Conservation (phyloP, 306 rosid species). For the Fragaria ananassa region DNA sequence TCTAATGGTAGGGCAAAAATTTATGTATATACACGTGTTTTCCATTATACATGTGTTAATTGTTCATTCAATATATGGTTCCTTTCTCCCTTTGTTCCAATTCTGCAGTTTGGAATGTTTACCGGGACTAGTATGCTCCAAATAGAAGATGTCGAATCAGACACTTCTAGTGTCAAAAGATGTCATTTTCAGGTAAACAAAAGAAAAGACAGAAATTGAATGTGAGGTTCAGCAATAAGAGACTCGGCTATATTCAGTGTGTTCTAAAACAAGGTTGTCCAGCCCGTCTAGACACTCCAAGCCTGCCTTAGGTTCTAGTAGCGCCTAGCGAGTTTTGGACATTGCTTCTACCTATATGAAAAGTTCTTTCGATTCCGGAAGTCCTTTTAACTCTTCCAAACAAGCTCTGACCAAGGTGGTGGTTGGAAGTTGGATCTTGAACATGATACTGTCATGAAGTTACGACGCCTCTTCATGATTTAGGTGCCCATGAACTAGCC, state of each 20-base stretch:
- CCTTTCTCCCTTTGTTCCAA: not conserved
- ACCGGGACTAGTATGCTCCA: not conserved
- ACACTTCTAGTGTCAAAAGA: not conserved
- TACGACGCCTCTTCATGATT: too few relatives aligned
- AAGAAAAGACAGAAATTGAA: not conserved
- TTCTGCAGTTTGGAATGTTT: not conserved
- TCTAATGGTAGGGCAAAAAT: conserved; percentile 18
- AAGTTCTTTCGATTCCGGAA: too few relatives aligned
- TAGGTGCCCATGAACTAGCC: too few relatives aligned
- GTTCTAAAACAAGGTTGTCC: too few relatives aligned
- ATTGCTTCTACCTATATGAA: too few relatives aligned
- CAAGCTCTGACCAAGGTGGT: too few relatives aligned
- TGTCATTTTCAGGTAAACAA: not conserved
- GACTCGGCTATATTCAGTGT: not conserved
- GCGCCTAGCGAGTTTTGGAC: too few relatives aligned
- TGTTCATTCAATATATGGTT: conserved; percentile 1
- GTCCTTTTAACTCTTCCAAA: too few relatives aligned
- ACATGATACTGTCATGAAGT: too few relatives aligned
- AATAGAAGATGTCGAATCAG: not conserved
- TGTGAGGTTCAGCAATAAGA: not conserved
- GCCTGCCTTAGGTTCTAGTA: too few relatives aligned
- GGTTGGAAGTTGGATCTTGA: too few relatives aligned
- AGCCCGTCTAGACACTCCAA: too few relatives aligned
- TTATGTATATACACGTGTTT: conserved; percentile 14
- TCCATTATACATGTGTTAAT: conserved; percentile 7